Conservation (phyloP, 352 stramenopile genomes). For the Phytophthora sp. region DNA sequence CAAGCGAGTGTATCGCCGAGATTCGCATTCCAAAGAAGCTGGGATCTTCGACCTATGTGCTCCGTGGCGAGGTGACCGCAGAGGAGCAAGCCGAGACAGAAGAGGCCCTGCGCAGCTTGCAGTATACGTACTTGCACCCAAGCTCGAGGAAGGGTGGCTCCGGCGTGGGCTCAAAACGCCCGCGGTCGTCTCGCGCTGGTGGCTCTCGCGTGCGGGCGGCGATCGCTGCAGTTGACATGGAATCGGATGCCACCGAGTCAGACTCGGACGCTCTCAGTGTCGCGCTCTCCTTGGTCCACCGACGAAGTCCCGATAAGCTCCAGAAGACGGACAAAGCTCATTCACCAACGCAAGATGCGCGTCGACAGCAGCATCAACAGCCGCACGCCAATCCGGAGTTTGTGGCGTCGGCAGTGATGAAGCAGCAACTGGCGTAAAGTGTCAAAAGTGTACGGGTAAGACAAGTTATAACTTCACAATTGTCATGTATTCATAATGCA, state of each 20-base stretch:
- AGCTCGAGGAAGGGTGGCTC: constrained; percentile 9
- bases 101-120: constrained; percentile 44
- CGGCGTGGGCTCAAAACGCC: constrained; percentile 17
- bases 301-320: constrained; percentile 19
- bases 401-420: constrained; percentile 21
- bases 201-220: not conserved
- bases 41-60: constrained; percentile 68
- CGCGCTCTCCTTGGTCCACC: not conserved
- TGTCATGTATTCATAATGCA: too few relatives aligned
- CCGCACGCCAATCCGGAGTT: constrained; percentile 9
- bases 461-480: constrained; percentile 21
- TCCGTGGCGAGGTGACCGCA: constrained; percentile 32
- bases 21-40: constrained; percentile 80
- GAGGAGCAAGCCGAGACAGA: constrained; percentile 45
- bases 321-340: constrained; percentile 24
- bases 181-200: constrained; percentile 23
- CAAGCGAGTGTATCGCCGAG: constrained; percentile 66
- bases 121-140: constrained; percentile 41
- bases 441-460: not conserved
- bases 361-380: constrained; percentile 16
- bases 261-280: constrained; percentile 14
- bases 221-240: constrained; percentile 7
- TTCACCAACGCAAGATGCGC: constrained; percentile 22
- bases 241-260: constrained; percentile 25
- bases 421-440: constrained; percentile 30